Conservation (phyloP, 768 basidiomycete genomes). For the Phanerochaete carnosa region DNA sequence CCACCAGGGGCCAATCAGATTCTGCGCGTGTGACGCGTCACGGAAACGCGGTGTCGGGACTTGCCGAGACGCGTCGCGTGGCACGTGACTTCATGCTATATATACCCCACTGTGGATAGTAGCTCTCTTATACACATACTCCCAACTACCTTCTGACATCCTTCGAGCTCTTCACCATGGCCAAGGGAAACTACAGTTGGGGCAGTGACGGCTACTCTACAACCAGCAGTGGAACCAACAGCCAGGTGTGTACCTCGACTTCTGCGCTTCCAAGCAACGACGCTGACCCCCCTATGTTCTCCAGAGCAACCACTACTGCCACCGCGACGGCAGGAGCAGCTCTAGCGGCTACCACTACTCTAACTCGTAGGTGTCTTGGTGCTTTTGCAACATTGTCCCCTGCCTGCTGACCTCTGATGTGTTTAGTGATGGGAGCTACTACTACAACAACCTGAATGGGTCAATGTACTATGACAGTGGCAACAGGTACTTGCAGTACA, state of each 20-base stretch:
- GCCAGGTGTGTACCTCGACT: slow-evolving; percentile 33
- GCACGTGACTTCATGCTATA: too few species aligned
- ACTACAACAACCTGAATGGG: slow-evolving; percentile 58
- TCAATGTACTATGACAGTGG: slow-evolving; percentile 59
- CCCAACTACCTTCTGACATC: too few species aligned
- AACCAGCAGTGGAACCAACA: slow-evolving; percentile 40
- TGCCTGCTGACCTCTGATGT: neutral
- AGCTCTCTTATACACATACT: too few species aligned
- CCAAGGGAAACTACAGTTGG: neutral
- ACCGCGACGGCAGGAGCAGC: slow-evolving; percentile 44
- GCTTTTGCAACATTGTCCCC: neutral
- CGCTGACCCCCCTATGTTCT: neutral
- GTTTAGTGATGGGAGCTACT: slow-evolving; percentile 53
- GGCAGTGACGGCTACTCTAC: neutral
- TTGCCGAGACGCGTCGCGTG: too few species aligned
- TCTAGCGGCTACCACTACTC: slow-evolving; percentile 58
- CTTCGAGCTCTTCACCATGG: neutral
- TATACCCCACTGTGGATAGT: too few species aligned
- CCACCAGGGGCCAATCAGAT: too few species aligned
- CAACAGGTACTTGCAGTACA: slow-evolving; percentile 46
- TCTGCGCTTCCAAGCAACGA: neutral
- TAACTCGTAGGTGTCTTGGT: slow-evolving; percentile 40
- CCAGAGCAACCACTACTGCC: slow-evolving; percentile 62
- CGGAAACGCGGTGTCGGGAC: too few species aligned
- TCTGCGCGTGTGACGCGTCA: too few species aligned